Percentiles rank a stretch among this genome's conserved stretches.
Conservation (phyloP, 371 early-diverging fungal genomes). For the Lichtheimia hyalospora region DNA sequence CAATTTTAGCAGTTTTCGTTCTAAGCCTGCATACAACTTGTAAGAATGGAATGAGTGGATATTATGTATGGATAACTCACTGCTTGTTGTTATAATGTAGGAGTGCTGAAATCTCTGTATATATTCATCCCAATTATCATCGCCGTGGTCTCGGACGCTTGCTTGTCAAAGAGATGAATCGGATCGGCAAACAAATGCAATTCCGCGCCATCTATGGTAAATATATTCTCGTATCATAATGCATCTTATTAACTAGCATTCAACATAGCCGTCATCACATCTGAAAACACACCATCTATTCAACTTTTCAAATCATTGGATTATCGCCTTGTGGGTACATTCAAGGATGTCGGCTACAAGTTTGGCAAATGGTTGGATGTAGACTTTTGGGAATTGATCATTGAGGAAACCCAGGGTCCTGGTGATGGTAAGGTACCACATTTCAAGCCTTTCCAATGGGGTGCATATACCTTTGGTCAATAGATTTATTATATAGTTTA, state of each 20-base stretch:
- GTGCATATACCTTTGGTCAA: constrained; percentile 23
- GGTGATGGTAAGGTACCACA: constrained; percentile 11
- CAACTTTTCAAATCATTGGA: constrained; percentile 31
- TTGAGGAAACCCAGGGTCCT: constrained; percentile 13
- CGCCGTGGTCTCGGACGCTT: constrained; percentile 39
- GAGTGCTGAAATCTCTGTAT: constrained; percentile 44
- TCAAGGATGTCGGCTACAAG: constrained; percentile 44
- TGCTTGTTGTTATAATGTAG: constrained; percentile 10
- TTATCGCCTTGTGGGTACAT: constrained; percentile 32
- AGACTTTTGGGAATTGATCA: constrained; percentile 34
- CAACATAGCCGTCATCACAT: constrained; percentile 35
- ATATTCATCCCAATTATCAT: constrained; percentile 41
- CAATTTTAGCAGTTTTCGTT: constrained; percentile 32
- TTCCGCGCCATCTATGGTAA: constrained; percentile 36
- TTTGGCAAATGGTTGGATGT: constrained; percentile 46
- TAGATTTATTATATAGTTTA: too few relatives aligned
- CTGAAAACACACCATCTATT: constrained; percentile 42
- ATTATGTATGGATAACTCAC: not conserved
- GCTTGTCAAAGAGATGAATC: constrained; percentile 33
- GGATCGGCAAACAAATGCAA: constrained; percentile 30
- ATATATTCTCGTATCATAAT: not conserved
- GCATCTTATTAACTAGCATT: not conserved
- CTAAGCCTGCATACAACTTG: constrained; percentile 42
- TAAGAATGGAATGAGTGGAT: constrained; percentile 10
- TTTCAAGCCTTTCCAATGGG: constrained; percentile 34